Evolutionary conservation across 257 asterid genomes (phyloP).

Genomic region (Buddleja alternifolia): DNA sequence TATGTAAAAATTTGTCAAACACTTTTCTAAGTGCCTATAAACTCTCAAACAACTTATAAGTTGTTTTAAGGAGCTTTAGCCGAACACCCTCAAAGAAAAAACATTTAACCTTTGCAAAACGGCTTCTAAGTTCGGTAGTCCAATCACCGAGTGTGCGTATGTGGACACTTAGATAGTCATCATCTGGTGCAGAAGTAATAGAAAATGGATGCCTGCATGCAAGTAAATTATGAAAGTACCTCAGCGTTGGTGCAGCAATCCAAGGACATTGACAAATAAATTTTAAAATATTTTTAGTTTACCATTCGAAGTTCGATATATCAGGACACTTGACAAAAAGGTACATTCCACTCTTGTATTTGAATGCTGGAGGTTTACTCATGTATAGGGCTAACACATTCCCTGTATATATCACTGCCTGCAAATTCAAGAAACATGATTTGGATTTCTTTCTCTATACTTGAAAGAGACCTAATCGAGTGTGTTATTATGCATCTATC

Average conservation of each 20-base stretch:
- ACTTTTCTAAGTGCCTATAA: too few species aligned
- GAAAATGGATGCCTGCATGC: conserved; percentile 97
- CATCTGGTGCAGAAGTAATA: conserved; percentile 96
- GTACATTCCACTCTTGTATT: conserved; percentile 96
- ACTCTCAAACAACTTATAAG: too few species aligned
- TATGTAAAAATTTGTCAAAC: too few species aligned
- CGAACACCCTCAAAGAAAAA: background rate
- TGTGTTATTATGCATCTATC: too few species aligned
- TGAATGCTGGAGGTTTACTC: conserved; percentile 84
- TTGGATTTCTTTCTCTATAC: background rate
- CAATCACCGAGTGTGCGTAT: conserved; percentile 90
- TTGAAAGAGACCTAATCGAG: conserved; percentile 4
- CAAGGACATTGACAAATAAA: background rate
- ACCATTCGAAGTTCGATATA: conserved; percentile 84
- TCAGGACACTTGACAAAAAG: conserved; percentile 87
- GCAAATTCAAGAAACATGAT: conserved; percentile 23
- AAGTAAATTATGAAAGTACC: background rate
- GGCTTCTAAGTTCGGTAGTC: conserved; percentile 77
- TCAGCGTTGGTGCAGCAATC: background rate
- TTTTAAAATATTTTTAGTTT: conserved; percentile 11
- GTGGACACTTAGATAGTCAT: conserved; percentile 76
- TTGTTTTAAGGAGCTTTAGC: too few species aligned
- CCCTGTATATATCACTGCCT: conserved; percentile 91
- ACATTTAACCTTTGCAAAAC: conserved; percentile 59
- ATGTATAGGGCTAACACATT: conserved; percentile 83